A percentile compares a stretch with the other conserved stretches of the same genome.
phyloP scores from a whole-genome alignment of 495 filamentous ascomycete species.

The Neurospora terricola region DNA sequence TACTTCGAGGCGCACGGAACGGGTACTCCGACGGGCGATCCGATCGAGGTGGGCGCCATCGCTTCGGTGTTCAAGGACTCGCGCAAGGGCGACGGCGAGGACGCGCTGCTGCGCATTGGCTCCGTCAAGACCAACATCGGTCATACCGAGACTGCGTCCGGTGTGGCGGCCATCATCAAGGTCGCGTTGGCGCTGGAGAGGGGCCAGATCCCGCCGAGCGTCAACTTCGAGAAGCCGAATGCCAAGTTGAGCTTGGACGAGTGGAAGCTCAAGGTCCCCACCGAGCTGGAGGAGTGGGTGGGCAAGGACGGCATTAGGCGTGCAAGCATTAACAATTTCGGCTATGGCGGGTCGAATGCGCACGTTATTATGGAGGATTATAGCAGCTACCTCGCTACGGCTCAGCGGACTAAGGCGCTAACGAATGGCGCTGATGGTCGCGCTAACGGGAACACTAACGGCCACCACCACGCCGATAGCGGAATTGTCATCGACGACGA shows the following conservation, averaged over 20 bases:
- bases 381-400: not conserved
- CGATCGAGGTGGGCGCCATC: constrained; percentile 41
- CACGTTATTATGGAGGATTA: constrained; percentile 16
- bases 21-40: constrained; percentile 49
- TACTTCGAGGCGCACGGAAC: constrained; percentile 48
- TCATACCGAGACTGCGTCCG: constrained; percentile 31
- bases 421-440: constrained; percentile 3
- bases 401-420: not conserved
- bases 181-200: constrained; percentile 30
- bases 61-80: constrained; percentile 29
- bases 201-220: constrained; percentile 32
- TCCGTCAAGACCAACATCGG: constrained; percentile 36
- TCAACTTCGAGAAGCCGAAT: constrained; percentile 35
- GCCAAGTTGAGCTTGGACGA: constrained; percentile 26
- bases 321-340: constrained; percentile 17
- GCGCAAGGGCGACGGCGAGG: constrained; percentile 13
- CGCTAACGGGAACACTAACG: constrained; percentile 2
- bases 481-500: not conserved
- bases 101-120: constrained; percentile 25
- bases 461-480: not conserved
- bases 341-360: constrained; percentile 18
- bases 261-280: constrained; percentile 27
- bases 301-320: constrained; percentile 5
- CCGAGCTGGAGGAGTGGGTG: constrained; percentile 13
- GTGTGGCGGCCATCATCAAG: constrained; percentile 39